phyloP scores from a whole-genome alignment of 192 early-diverging fungal genomes.

The Martensiomyces pterosporus region DNA sequence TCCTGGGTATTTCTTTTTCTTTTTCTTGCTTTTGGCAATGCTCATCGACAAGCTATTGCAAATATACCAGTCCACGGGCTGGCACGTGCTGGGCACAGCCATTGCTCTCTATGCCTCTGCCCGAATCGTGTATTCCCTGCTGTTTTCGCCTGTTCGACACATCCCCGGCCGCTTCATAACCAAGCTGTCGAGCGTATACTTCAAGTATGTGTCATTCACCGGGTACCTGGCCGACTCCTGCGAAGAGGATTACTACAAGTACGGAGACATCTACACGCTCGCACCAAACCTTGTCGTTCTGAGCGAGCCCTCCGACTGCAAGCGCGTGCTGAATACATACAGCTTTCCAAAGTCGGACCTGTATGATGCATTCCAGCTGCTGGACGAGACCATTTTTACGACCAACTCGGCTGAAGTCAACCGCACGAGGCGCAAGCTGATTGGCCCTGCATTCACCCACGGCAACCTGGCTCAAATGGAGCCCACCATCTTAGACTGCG shows the following conservation, averaged over 20 bases:
- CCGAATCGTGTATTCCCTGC: slow-evolving; percentile 12
- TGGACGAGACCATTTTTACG: slow-evolving; percentile 20
- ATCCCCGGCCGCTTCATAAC: slow-evolving; percentile 14
- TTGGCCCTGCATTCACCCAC: slow-evolving; percentile 28
- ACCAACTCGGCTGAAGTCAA: slow-evolving; percentile 20
- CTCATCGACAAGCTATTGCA: too few species aligned
- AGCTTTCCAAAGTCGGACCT: slow-evolving; percentile 22
- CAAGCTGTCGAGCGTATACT: slow-evolving; percentile 3
- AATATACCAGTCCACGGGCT: too few species aligned
- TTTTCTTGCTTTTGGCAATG: too few species aligned
- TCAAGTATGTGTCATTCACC: slow-evolving; percentile 1
- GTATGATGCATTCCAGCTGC: slow-evolving; percentile 15
- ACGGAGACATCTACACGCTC: slow-evolving; percentile 34
- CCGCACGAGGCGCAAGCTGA: slow-evolving; percentile 10
- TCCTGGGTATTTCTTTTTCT: too few species aligned
- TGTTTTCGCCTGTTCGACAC: slow-evolving; percentile 16
- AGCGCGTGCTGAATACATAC: slow-evolving; percentile 15
- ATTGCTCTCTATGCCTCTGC: not conserved
- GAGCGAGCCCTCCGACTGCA: slow-evolving; percentile 21
- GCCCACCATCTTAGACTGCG: slow-evolving; percentile 24
- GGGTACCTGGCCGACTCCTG: slow-evolving; percentile 11
- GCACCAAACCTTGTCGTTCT: slow-evolving; percentile 27
- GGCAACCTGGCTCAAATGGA: slow-evolving; percentile 18
- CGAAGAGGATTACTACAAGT: slow-evolving; percentile 18
- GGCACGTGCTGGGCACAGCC: too few species aligned